phyloP scores from a whole-genome alignment of 1,284 basidiomycete genomes.

The Pisolithus thermaeus region DNA sequence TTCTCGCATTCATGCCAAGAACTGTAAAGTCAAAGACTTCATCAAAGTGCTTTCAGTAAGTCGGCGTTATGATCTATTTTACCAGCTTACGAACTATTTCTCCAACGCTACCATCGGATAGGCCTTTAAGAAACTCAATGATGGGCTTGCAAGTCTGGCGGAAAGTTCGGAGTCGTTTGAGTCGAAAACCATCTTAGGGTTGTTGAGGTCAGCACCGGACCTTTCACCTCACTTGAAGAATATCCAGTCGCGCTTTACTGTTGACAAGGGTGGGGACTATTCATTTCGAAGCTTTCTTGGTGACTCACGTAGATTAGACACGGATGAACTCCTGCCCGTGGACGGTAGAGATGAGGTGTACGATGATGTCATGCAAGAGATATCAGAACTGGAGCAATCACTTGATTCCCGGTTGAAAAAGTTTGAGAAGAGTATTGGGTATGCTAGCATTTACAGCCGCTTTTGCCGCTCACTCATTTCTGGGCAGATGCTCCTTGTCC shows the following conservation, averaged over 20 bases:
- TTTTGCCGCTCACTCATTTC: constrained; percentile 4
- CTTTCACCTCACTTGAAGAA: constrained; percentile 64
- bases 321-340: constrained; percentile 66
- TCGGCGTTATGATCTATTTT: constrained; percentile 1
- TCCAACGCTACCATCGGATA: constrained; percentile 24
- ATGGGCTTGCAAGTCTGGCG: constrained; percentile 59
- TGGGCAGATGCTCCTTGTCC: constrained; percentile 44
- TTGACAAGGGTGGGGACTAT: constrained; percentile 50
- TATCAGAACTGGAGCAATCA: constrained; percentile 59
- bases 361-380: constrained; percentile 70
- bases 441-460: constrained; percentile 15
- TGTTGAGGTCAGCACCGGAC: constrained; percentile 81
- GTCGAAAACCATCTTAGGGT: constrained; percentile 66
- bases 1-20: constrained; percentile 89
- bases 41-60: constrained; percentile 71
- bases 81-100: neutral
- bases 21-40: constrained; percentile 83
- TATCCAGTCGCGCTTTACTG: constrained; percentile 64
- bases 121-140: constrained; percentile 73
- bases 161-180: constrained; percentile 68
- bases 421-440: constrained; percentile 58
- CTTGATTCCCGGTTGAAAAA: constrained; percentile 64
- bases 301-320: constrained; percentile 33
- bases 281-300: constrained; percentile 6
- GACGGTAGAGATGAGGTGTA: constrained; percentile 82